Evolutionary conservation across 768 basidiomycete species (phyloP), one percentile per base, ranked within the genome.

Genomic region (Strobilomyces dryophilus): DNA sequence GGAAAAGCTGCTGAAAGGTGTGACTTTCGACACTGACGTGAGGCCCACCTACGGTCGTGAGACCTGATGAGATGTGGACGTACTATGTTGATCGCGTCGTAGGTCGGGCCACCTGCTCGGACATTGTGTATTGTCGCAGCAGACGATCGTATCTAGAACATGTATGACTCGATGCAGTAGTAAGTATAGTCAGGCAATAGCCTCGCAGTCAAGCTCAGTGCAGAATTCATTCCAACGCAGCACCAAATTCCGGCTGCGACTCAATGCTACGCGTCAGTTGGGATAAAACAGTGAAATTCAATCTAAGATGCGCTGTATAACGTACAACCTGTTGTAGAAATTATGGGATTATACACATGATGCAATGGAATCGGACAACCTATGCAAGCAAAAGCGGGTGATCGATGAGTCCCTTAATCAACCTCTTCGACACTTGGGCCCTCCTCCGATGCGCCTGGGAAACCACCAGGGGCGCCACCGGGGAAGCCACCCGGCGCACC

Each of bases 371-470:
- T 46, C 32, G 20, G 44, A 66, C 53, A 51, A 54, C 55, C 48
- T 43, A 61, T 57, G 59, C 64, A 57, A 60, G 47, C 47, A 49
- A 36, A 59, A 61, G 58, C 56, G 55, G 40, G 31, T 31, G 29
- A 39, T 47, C 51, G 39, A n/a, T 45, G 41, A 52, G 53, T 51
- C 59, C 53, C 57, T 79, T 31, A 89, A 69, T 89, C 87, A 62
- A 93, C 92, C 75, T 94, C 92, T 78, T 95, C 92, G 49, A 94
- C 92, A 53, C 84, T 86, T 43, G 92, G 92, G 42, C 92, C 93
- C 29, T 91, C 91, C 70, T 89, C 89, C 46, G 74, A 71, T 34
- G 77, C 83, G 51, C 83, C 82, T 31, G 84, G 83, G 78, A 83
- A 82, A 45, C 83, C 84, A 47, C 87, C 88, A 32, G 86, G 83